Evolutionary conservation across 352 stramenopile genomes (phyloP).

Genomic region (Globisporangium viniferum): DNA sequence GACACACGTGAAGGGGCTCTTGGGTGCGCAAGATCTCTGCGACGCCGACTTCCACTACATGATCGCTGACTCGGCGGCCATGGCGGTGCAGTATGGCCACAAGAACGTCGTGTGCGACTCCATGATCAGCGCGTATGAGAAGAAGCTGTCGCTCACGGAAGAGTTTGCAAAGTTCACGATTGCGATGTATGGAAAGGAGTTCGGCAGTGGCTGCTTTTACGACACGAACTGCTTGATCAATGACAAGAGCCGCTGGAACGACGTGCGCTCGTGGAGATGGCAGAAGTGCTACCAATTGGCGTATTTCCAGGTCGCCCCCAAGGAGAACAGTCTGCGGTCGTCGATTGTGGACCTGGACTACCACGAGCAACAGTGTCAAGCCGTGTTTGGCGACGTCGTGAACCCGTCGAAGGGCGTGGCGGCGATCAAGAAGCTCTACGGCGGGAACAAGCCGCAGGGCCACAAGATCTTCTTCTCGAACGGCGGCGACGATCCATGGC

Average conservation of each 20-base stretch:
- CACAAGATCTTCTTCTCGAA: constrained; percentile 87
- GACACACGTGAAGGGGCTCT: constrained; percentile 55
- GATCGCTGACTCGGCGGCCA: constrained; percentile 82
- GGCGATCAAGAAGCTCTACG: constrained; percentile 69
- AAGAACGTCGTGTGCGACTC: constrained; percentile 74
- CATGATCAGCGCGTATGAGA: constrained; percentile 49
- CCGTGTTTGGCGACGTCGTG: constrained; percentile 69
- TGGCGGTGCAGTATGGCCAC: constrained; percentile 87
- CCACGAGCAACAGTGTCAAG: constrained; percentile 73
- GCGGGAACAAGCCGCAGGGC: constrained; percentile 59
- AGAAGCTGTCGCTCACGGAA: constrained; percentile 51
- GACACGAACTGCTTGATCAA: constrained; percentile 66
- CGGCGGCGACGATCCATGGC: constrained; percentile 82
- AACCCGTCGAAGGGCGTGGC: constrained; percentile 53
- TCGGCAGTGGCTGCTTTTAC: constrained; percentile 82
- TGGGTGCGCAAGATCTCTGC: constrained; percentile 54
- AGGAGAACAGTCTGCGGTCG: constrained; percentile 56
- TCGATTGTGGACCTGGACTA: constrained; percentile 71
- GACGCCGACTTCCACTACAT: constrained; percentile 90
- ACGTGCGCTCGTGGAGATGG: constrained; percentile 84
- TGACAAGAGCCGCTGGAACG: constrained; percentile 51
- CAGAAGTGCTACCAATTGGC: constrained; percentile 86
- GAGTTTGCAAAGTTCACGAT: constrained; percentile 81
- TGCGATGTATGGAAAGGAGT: constrained; percentile 73
- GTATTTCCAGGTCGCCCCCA: constrained; percentile 82